Percentiles rank a stretch among this genome's conserved stretches.
Evolutionary conservation across 148 eudicot species (phyloP).

Genomic region (Rhododendron kiyosumense): DNA sequence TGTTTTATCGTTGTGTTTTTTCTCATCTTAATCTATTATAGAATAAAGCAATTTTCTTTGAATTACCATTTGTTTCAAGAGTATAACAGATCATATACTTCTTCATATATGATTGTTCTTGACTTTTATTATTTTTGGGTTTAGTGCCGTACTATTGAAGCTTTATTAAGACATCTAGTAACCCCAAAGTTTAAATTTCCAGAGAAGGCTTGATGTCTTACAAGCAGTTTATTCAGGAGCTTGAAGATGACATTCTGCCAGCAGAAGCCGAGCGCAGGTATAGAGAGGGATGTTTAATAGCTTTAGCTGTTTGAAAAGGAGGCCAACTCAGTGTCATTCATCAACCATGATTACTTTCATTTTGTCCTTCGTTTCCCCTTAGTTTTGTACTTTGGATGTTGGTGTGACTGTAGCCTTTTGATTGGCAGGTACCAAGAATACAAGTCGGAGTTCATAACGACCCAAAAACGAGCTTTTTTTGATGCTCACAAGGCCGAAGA

Average conservation of each 20-base stretch:
- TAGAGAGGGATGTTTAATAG: background rate
- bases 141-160: background rate
- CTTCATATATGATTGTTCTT: background rate
- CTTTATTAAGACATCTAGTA: conserved; percentile 1
- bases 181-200: conserved; percentile 7
- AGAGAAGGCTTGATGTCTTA: conserved; percentile 98
- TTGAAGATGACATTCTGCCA: conserved; percentile 94
- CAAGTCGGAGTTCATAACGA: conserved; percentile 82
- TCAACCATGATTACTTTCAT: background rate
- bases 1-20: background rate
- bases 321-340: background rate
- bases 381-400: background rate
- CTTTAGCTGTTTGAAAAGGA: background rate
- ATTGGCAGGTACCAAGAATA: conserved; percentile 81
- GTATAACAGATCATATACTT: background rate
- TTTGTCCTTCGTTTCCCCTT: background rate
- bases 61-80: background rate
- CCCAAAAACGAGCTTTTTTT: conserved; percentile 87
- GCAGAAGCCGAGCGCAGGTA: conserved; percentile 98
- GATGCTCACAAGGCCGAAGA: conserved; percentile 95
- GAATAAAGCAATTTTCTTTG: background rate
- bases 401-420: conserved; percentile 1
- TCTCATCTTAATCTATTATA: background rate
- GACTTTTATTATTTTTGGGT: background rate
- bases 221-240: conserved; percentile 99